Conservation (phyloP, 768 basidiomycete genomes). For the Lactarius psammicola region DNA sequence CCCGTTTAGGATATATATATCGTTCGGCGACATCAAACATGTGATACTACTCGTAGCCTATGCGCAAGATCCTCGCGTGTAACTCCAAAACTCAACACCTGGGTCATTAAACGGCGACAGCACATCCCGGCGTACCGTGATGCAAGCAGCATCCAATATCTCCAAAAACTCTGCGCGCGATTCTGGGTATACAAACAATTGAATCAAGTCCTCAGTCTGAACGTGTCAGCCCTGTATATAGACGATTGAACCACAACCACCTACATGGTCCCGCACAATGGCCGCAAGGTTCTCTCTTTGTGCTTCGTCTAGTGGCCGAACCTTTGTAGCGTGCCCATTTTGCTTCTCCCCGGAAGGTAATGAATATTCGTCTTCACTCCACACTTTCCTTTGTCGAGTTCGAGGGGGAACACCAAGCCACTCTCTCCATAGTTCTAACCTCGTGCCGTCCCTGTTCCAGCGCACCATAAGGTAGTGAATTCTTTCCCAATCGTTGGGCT, state of each 20-base stretch:
- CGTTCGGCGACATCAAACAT: background rate
- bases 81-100: slow-evolving; percentile 68
- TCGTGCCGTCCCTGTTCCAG: slow-evolving; percentile 64
- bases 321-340: background rate
- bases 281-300: slow-evolving; percentile 44
- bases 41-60: background rate
- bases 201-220: slow-evolving; percentile 57
- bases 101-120: slow-evolving; percentile 30
- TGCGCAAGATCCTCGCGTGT: slow-evolving; percentile 33
- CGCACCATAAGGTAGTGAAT: slow-evolving; percentile 52
- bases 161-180: slow-evolving; percentile 67
- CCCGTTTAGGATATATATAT: slow-evolving; percentile 9
- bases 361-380: slow-evolving; percentile 45
- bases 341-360: slow-evolving; percentile 27
- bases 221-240: slow-evolving; percentile 2
- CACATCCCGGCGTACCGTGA: slow-evolving; percentile 33
- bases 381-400: slow-evolving; percentile 42
- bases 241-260: slow-evolving; percentile 33
- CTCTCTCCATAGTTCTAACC: slow-evolving; percentile 69
- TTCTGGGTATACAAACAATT: slow-evolving; percentile 68
- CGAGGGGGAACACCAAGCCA: slow-evolving; percentile 55
- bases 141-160: slow-evolving; percentile 46
- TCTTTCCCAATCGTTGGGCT: slow-evolving; percentile 59
- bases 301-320: background rate
- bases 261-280: slow-evolving; percentile 59